These are phyloP conservation scores for Phoma sp. DNA, from an alignment of 2,329 filamentous ascomycete genomes.

Conservation along the genomic window DNA sequence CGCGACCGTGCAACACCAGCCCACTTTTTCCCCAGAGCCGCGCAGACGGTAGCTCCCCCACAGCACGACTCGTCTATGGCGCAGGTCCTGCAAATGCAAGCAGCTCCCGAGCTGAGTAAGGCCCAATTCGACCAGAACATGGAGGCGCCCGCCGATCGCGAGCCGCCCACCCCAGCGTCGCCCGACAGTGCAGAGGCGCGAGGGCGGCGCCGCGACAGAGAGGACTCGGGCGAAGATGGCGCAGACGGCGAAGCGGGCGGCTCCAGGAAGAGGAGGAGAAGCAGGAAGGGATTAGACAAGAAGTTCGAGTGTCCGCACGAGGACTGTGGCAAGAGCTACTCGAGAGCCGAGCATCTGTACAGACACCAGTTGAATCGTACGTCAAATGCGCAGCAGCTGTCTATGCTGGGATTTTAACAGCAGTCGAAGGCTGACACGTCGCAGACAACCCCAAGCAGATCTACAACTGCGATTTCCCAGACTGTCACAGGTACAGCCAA, in stretches of 20 bases:
- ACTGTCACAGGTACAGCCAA: conserved; percentile 66
- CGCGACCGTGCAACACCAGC: conserved; percentile 15
- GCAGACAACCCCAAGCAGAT: conserved; percentile 91
- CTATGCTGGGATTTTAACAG: background rate
- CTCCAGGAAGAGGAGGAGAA: conserved; percentile 67
- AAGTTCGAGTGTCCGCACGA: conserved; percentile 74
- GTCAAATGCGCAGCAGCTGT: conserved; percentile 37
- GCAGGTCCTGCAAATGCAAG: conserved; percentile 48
- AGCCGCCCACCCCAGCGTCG: conserved; percentile 42
- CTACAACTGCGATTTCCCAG: conserved; percentile 89
- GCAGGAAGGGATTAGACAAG: conserved; percentile 80
- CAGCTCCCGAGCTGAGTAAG: conserved; percentile 45
- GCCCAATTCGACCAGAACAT: conserved; percentile 44
- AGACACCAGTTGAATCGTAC: conserved; percentile 93
- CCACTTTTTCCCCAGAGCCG: conserved; percentile 14
- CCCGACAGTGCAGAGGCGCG: conserved; percentile 43
- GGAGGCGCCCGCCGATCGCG: conserved; percentile 37
- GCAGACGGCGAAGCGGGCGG: conserved; percentile 36
- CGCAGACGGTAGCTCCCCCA: background rate
- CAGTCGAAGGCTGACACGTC: conserved; percentile 16
- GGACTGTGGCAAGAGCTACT: conserved; percentile 95
- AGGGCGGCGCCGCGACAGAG: conserved; percentile 47
- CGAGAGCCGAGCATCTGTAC: conserved; percentile 94
- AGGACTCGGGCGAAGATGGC: conserved; percentile 37
- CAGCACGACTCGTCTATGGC: conserved; percentile 31